Evolutionary conservation across 179 eudicot genomes (phyloP).

Genomic region (Spergularia azorica): DNA sequence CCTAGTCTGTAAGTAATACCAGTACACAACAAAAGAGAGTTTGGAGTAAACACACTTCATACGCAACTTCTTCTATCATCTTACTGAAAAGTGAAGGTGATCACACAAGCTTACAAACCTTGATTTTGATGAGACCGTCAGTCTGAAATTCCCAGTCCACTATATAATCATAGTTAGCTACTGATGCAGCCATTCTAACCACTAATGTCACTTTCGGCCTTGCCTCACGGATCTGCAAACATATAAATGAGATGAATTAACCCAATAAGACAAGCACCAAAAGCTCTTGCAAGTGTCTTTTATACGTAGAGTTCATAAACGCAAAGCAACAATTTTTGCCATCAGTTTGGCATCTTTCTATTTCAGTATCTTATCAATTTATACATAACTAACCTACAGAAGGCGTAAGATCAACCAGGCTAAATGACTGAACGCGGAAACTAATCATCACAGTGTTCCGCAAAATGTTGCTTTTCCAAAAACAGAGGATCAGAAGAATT

Average conservation of each 20-base stretch:
- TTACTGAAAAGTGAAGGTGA: not conserved
- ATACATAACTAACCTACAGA: not conserved
- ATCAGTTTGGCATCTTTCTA: conserved; percentile 10
- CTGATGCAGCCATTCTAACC: conserved; percentile 99
- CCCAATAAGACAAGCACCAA: not conserved
- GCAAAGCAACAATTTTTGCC: not conserved
- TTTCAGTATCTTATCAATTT: not conserved
- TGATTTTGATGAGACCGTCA: conserved; percentile 78
- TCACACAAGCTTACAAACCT: conserved; percentile 43
- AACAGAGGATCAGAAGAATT: no score
- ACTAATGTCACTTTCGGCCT: conserved; percentile 97
- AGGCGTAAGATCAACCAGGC: not conserved
- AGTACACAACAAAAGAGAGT: not conserved
- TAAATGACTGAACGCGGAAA: not conserved
- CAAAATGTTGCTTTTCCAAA: no score
- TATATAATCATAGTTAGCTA: conserved; percentile 91
- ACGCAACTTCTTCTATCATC: not conserved
- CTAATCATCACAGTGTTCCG: not conserved
- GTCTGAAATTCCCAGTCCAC: conserved; percentile 98
- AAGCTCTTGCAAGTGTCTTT: not conserved
- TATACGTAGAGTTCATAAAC: not conserved
- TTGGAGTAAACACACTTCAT: no score
- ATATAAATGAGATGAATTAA: not conserved
- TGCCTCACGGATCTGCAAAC: conserved; percentile 65
- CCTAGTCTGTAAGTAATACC: not conserved